Evolutionary conservation across 108 stramenopile genomes (phyloP).

Genomic region (Craspedostauros australis): DNA sequence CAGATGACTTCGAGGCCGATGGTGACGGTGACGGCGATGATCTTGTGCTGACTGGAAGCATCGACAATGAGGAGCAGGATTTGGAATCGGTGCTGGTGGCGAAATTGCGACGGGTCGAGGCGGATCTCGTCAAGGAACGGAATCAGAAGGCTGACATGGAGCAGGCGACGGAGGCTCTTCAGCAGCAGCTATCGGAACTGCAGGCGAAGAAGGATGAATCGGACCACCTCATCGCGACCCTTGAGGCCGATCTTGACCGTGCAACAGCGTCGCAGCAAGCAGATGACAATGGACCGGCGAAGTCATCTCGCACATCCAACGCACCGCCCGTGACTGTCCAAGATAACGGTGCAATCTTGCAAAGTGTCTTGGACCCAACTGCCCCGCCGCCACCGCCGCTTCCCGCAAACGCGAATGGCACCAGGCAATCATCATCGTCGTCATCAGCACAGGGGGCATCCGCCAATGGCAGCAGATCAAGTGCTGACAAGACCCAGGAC

Average conservation of each 20-base stretch:
- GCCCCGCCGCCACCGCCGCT: conserved; percentile 32
- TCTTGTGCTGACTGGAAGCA: conserved; percentile 58
- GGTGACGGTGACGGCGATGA: conserved; percentile 40
- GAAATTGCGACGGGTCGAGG: conserved; percentile 69
- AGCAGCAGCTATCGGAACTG: conserved; percentile 28
- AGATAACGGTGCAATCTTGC: conserved; percentile 46
- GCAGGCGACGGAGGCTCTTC: conserved; percentile 36
- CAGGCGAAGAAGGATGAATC: conserved; percentile 54
- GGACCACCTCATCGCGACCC: conserved; percentile 53
- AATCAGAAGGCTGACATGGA: conserved; percentile 38
- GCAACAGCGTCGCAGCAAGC: conserved; percentile 50
- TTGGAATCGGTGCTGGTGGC: conserved; percentile 79
- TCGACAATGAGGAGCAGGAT: conserved; percentile 55
- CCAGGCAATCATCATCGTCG: background rate
- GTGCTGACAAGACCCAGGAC: conserved; percentile 60
- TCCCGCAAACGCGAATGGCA: background rate
- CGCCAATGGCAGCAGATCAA: background rate
- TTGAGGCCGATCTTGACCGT: conserved; percentile 74
- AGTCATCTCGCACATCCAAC: conserved; percentile 7
- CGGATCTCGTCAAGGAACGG: conserved; percentile 80
- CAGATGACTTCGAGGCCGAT: conserved; percentile 62
- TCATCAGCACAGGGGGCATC: conserved; percentile 21
- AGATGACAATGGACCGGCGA: conserved; percentile 1
- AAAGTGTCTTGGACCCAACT: conserved; percentile 62
- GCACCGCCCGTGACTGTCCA: conserved; percentile 8